These are phyloP conservation scores for Magnaporthales sp. DNA, from an alignment of 2,329 filamentous ascomycete genomes.

Conservation along the genomic window DNA sequence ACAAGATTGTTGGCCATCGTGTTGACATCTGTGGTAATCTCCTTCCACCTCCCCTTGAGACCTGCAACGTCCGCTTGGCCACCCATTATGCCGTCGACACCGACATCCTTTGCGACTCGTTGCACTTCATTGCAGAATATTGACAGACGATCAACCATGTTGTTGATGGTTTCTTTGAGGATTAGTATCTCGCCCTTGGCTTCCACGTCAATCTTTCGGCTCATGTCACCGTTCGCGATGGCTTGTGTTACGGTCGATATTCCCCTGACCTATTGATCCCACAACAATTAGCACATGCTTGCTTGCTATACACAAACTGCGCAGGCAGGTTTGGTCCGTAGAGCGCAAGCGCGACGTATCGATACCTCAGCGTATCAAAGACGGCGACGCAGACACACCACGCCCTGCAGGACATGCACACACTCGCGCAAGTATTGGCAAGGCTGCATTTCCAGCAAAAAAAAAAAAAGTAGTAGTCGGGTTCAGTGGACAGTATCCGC, in stretches of 20 bases:
- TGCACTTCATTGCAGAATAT: constrained; percentile 96
- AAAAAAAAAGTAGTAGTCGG: not conserved
- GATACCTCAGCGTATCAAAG: not conserved
- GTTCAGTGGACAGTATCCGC: constrained; percentile 7
- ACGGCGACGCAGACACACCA: not conserved
- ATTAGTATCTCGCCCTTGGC: constrained; percentile 92
- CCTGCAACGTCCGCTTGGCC: constrained; percentile 92
- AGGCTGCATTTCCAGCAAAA: not conserved
- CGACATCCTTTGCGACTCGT: constrained; percentile 90
- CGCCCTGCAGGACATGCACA: not conserved
- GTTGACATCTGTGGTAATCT: constrained; percentile 95
- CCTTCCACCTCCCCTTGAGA: constrained; percentile 91
- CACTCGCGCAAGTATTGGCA: not conserved
- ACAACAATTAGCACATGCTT: not conserved
- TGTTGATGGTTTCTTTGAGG: constrained; percentile 93
- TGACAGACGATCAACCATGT: constrained; percentile 94
- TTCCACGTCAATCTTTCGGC: constrained; percentile 89
- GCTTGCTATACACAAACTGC: not conserved
- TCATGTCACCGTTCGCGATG: constrained; percentile 93
- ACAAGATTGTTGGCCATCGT: constrained; percentile 71
- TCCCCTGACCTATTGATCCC: constrained; percentile 60
- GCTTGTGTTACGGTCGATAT: constrained; percentile 93
- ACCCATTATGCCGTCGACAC: constrained; percentile 97
- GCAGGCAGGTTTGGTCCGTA: not conserved
- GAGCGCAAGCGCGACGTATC: too few species aligned